Evolutionary conservation across 2,329 filamentous ascomycete species (phyloP).

Genomic region (Fusarium sp.): DNA sequence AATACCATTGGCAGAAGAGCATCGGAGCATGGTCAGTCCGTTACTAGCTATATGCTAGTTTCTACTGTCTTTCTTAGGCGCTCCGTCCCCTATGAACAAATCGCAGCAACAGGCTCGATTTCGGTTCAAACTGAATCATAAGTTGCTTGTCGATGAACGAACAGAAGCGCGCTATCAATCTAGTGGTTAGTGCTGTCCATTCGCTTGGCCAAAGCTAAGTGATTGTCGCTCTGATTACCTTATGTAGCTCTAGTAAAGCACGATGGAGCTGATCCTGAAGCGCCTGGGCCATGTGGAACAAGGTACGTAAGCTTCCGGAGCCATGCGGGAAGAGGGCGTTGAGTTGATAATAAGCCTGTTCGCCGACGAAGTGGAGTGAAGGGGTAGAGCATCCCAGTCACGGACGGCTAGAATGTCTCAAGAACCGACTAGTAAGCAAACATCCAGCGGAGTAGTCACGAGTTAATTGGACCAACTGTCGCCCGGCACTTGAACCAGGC

Average conservation of each 20-base stretch:
- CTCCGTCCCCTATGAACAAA: constrained; percentile 3
- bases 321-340: constrained; percentile 41
- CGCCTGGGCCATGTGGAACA: constrained; percentile 40
- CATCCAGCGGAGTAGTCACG: constrained; percentile 26
- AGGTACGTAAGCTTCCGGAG: constrained; percentile 43
- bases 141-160: neutral
- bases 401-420: constrained; percentile 46
- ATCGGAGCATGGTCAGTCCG: constrained; percentile 20
- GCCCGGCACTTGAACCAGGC: constrained; percentile 34
- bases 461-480: constrained; percentile 26
- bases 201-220: neutral
- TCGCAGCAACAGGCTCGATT: neutral
- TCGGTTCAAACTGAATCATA: neutral
- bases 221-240: constrained; percentile 1
- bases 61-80: constrained; percentile 3
- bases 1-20: constrained; percentile 22
- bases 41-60: constrained; percentile 27
- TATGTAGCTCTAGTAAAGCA: constrained; percentile 21
- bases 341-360: constrained; percentile 23
- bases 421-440: constrained; percentile 44
- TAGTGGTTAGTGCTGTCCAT: constrained; percentile 3
- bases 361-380: constrained; percentile 38
- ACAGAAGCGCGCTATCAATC: constrained; percentile 4
- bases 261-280: constrained; percentile 26
- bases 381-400: constrained; percentile 34